Evolutionary conservation across 257 asterid species (phyloP), one percentile per base, ranked within the genome.

Genomic region (Penstemon newberryi): DNA sequence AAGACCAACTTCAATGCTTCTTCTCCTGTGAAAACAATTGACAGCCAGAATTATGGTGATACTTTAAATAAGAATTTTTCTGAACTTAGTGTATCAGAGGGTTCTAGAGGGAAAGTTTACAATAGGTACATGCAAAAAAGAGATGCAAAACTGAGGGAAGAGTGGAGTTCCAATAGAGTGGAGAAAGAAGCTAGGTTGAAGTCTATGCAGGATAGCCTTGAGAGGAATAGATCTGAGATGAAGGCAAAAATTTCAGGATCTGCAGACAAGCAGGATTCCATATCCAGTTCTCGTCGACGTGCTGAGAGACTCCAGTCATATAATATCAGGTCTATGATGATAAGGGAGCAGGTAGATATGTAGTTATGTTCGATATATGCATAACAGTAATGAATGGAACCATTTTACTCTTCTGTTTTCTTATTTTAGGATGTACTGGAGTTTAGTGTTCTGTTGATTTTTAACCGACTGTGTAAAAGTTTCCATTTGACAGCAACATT

Each of bases 131-230:
- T 85, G 83, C 88, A 83, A 69, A 94, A 83, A 82, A 87, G 99
- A 83, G 89, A 91, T 79, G 95, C 90, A 50, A 94, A 94, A 77
- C 85, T 94, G 63, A 81, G 78, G 81, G 96, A 86, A 73, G 98
- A 91, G 59, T 94, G 98, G 98, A 81, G 87, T 74, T 81, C 89
- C 58, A 89, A 83, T 60, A 78, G 95, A 78, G 85, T 77, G 39
- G 94, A 87, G 79, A 94, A 94, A 75, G 98, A 94, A 83, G 95
- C 98, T 56, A 85, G 78, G 76, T 67, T 91, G 81, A 94, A 82
- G 83, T 82, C 85, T 51, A 79, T 94, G 99, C 95, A 85, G 74
- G 98, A 91, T 80, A 87, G 85, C 80, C 83, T 91, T 59, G 97
- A 91, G 79, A 76, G 79, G 71, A 94, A 81, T 81, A 82, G 77